These are phyloP conservation scores for Camillea tinctor DNA, from an alignment of 2,329 filamentous ascomycete genomes.

Conservation along the genomic window DNA sequence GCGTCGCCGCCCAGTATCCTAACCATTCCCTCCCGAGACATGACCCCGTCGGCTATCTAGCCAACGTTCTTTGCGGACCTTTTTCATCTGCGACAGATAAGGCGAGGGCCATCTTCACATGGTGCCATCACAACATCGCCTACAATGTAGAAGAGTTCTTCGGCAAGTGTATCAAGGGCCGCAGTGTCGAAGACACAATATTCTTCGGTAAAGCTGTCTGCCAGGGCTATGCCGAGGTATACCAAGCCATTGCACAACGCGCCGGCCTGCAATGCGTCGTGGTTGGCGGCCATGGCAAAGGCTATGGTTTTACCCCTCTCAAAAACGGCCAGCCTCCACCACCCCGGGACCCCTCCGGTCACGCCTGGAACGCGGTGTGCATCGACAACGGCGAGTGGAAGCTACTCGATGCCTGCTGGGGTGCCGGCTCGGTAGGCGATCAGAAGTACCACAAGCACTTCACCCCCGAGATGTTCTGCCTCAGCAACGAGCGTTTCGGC, in stretches of 20 bases:
- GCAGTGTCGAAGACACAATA: constrained; percentile 71
- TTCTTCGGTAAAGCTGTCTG: constrained; percentile 82
- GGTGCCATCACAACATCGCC: constrained; percentile 89
- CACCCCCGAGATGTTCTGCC: constrained; percentile 58
- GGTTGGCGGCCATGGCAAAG: constrained; percentile 80
- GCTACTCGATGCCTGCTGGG: constrained; percentile 90
- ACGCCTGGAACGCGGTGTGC: constrained; percentile 91
- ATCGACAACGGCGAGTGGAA: constrained; percentile 91
- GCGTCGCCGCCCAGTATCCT: constrained; percentile 75
- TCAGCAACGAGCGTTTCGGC: constrained; percentile 77
- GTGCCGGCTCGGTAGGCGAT: constrained; percentile 67
- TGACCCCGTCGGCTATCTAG: constrained; percentile 70
- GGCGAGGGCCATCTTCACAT: constrained; percentile 88
- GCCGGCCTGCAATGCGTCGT: constrained; percentile 78
- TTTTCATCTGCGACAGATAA: constrained; percentile 87
- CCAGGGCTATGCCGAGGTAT: constrained; percentile 84
- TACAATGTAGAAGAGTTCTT: constrained; percentile 86
- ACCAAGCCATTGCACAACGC: constrained; percentile 71
- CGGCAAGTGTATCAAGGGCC: constrained; percentile 62
- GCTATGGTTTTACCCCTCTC: constrained; percentile 68
- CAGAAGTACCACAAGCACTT: constrained; percentile 68
- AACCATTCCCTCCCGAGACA: constrained; percentile 64
- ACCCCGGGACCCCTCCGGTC: constrained; percentile 58
- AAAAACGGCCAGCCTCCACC: constrained; percentile 65
- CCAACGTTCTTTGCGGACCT: constrained; percentile 71